Percentiles rank a stretch among this genome's conserved stretches.
These are phyloP conservation scores for Capronia americana DNA, from an alignment of 2,329 filamentous ascomycete genomes.

Conservation along the genomic window DNA sequence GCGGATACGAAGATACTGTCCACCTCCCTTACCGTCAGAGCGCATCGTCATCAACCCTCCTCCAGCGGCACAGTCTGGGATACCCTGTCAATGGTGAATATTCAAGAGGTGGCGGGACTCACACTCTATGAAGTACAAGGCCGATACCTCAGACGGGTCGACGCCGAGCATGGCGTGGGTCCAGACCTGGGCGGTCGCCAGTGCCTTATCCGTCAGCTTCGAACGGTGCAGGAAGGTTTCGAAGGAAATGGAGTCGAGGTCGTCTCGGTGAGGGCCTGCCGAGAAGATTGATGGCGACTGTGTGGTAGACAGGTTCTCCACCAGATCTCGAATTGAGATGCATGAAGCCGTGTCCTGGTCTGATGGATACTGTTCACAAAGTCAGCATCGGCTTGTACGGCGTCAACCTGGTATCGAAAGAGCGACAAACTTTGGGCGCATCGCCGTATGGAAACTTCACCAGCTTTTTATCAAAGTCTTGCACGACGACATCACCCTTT, in stretches of 20 bases:
- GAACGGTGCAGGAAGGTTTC: slow-evolving; percentile 48
- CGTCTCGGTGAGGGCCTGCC: slow-evolving; percentile 26
- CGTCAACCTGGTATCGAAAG: background rate
- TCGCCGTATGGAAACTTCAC: slow-evolving; percentile 46
- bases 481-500: slow-evolving; percentile 43
- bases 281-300: slow-evolving; percentile 33
- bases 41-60: slow-evolving; percentile 61
- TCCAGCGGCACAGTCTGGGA: slow-evolving; percentile 55
- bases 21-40: slow-evolving; percentile 60
- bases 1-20: slow-evolving; percentile 59
- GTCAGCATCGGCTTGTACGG: slow-evolving; percentile 4
- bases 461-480: slow-evolving; percentile 39
- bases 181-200: slow-evolving; percentile 48
- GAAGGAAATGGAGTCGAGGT: slow-evolving; percentile 49
- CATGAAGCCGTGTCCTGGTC: slow-evolving; percentile 32
- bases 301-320: slow-evolving; percentile 25
- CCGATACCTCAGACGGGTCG: slow-evolving; percentile 58
- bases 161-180: slow-evolving; percentile 57
- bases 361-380: slow-evolving; percentile 23
- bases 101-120: background rate
- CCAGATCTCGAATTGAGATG: slow-evolving; percentile 31
- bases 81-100: background rate
- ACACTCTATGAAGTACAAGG: slow-evolving; percentile 61
- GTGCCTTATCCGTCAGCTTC: slow-evolving; percentile 32
- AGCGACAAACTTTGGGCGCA: slow-evolving; percentile 33